A percentile compares a stretch with the other conserved stretches of the same genome.
Evolutionary conservation across 768 basidiomycete genomes (phyloP).

Genomic region (Calocera cornea): DNA sequence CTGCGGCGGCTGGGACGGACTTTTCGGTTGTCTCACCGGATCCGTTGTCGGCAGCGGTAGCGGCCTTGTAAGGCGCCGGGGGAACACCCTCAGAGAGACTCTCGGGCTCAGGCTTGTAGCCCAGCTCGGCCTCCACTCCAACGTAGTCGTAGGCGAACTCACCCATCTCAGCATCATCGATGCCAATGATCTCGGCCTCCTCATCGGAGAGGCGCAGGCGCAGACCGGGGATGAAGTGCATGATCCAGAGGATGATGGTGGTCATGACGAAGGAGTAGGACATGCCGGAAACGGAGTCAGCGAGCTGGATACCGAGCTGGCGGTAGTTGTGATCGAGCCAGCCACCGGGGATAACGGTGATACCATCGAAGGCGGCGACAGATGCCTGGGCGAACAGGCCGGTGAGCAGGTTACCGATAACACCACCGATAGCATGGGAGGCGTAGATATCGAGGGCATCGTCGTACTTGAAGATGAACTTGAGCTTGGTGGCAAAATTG

Average conservation of each 20-base stretch:
- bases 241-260: conserved; percentile 70
- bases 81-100: neutral
- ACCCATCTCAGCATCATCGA: conserved; percentile 83
- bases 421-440: conserved; percentile 62
- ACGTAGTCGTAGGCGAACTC: conserved; percentile 85
- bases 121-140: conserved; percentile 46
- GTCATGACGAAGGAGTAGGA: conserved; percentile 66
- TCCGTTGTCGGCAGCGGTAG: neutral
- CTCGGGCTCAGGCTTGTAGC: conserved; percentile 16
- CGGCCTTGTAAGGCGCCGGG: neutral
- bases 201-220: conserved; percentile 45
- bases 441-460: conserved; percentile 88
- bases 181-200: conserved; percentile 47
- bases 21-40: neutral
- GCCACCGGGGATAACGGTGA: conserved; percentile 48
- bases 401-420: conserved; percentile 72
- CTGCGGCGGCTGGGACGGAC: neutral
- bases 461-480: conserved; percentile 63
- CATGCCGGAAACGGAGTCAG: conserved; percentile 52
- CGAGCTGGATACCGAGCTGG: conserved; percentile 78
- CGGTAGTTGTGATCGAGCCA: conserved; percentile 58
- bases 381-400: conserved; percentile 69
- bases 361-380: conserved; percentile 71
- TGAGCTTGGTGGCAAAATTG: conserved; percentile 94
- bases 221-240: conserved; percentile 76